These are phyloP conservation scores for Bipolaris oryzae DNA, from an alignment of 2,329 filamentous ascomycete genomes.

Conservation along the genomic window DNA sequence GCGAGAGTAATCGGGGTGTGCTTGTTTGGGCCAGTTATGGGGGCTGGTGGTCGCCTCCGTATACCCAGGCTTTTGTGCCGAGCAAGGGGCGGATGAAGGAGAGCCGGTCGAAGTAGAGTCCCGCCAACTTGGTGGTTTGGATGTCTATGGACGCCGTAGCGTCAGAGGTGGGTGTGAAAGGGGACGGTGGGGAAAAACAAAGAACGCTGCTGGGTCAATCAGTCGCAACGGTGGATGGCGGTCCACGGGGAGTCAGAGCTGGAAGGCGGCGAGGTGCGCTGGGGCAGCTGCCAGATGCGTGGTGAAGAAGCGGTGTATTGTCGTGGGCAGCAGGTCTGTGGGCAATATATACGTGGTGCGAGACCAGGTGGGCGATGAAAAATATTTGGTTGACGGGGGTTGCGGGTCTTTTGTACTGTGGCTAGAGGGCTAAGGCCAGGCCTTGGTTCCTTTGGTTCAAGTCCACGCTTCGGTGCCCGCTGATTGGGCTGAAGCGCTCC, in stretches of 20 bases:
- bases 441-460: slow-evolving; percentile 15
- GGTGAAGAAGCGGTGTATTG: slow-evolving; percentile 3
- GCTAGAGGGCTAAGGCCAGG: slow-evolving; percentile 8
- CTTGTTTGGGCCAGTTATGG: slow-evolving; percentile 75
- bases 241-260: slow-evolving; percentile 21
- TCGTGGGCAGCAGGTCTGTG: slow-evolving; percentile 1
- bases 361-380: slow-evolving; percentile 39
- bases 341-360: slow-evolving; percentile 12
- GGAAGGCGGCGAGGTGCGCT: slow-evolving; percentile 16
- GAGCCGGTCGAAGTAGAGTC: slow-evolving; percentile 72
- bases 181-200: slow-evolving; percentile 29
- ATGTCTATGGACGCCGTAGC: slow-evolving; percentile 47
- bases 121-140: slow-evolving; percentile 91
- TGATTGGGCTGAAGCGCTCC: slow-evolving; percentile 18
- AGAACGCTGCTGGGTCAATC: slow-evolving; percentile 25
- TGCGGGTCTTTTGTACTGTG: slow-evolving; percentile 16
- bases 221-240: slow-evolving; percentile 34
- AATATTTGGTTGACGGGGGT: slow-evolving; percentile 21
- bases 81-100: slow-evolving; percentile 86
- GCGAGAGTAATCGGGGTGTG: slow-evolving; percentile 18
- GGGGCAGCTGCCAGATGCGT: slow-evolving; percentile 15
- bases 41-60: slow-evolving; percentile 90
- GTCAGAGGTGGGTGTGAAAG: slow-evolving; percentile 33
- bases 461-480: neutral
- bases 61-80: slow-evolving; percentile 91